phyloP scores from a whole-genome alignment of 2,329 filamentous ascomycete species.

The Stromatinia cepivora region DNA sequence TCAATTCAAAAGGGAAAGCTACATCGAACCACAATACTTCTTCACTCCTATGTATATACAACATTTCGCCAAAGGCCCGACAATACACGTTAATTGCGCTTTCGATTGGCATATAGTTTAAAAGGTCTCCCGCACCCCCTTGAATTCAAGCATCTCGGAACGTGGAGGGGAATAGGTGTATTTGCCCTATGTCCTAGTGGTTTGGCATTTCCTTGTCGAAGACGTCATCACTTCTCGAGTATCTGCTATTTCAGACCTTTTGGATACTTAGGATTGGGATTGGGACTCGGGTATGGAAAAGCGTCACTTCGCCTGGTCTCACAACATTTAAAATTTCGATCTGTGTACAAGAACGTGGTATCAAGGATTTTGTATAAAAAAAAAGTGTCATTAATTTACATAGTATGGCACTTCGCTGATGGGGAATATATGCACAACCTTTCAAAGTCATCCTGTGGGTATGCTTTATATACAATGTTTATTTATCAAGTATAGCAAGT shows the following conservation, averaged over 20 bases:
- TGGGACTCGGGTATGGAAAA: background rate
- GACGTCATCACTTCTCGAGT: background rate
- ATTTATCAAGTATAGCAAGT: background rate
- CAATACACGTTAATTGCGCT: no score
- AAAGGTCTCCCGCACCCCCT: background rate
- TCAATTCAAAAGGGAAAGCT: no score
- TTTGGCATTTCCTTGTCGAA: background rate
- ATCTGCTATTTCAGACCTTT: background rate
- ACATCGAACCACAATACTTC: no score
- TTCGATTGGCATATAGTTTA: no score
- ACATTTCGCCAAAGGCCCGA: no score
- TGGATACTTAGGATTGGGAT: background rate
- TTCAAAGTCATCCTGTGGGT: background rate
- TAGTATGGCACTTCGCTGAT: background rate
- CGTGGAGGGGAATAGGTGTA: no score
- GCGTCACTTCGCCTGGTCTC: background rate
- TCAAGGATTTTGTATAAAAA: background rate
- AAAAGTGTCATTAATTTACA: conserved; percentile 7
- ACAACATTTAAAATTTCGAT: background rate
- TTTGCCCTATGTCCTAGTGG: background rate
- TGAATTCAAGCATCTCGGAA: no score
- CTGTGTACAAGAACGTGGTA: background rate
- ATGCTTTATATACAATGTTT: conserved; percentile 6
- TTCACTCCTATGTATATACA: no score
- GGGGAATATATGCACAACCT: background rate